Evolutionary conservation across 2,329 filamentous ascomycete species (phyloP).

Genomic region (Cytospora mali): DNA sequence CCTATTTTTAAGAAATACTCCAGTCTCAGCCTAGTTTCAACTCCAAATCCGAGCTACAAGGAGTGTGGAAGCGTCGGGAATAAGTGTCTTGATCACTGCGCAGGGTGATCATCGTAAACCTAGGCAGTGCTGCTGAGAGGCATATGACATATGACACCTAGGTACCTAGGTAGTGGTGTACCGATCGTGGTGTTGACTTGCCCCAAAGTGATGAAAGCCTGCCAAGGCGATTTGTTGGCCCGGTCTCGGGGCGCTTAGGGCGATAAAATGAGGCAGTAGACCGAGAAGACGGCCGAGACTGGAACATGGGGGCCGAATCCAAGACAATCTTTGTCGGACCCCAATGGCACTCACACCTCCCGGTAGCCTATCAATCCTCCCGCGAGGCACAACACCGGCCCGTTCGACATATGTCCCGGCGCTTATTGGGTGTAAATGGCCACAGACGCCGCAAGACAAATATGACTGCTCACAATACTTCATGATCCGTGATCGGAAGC

Average conservation of each 20-base stretch:
- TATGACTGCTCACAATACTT: conserved; percentile 9
- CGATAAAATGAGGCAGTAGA: neutral
- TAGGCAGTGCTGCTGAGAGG: neutral
- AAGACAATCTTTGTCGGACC: conserved; percentile 18
- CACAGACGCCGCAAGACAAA: neutral
- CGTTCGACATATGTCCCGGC: conserved; percentile 14
- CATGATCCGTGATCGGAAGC: neutral
- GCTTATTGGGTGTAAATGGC: conserved; percentile 7
- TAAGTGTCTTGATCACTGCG: too few species aligned
- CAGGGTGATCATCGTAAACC: too few species aligned
- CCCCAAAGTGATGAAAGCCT: neutral
- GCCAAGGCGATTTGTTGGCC: neutral
- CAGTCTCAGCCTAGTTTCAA: too few species aligned
- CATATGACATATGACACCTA: neutral
- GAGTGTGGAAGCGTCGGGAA: too few species aligned
- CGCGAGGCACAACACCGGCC: conserved; percentile 12
- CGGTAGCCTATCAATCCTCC: conserved; percentile 27
- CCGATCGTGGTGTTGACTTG: neutral
- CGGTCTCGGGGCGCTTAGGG: neutral
- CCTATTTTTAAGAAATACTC: too few species aligned
- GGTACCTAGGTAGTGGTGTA: neutral
- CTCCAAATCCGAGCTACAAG: too few species aligned
- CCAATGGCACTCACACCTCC: conserved; percentile 20
- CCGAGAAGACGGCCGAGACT: conserved; percentile 10
- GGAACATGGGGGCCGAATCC: conserved; percentile 20